These are phyloP conservation scores for Lecanoromycetidae sp. DNA, from an alignment of 2,329 filamentous ascomycete species.

Conservation along the genomic window DNA sequence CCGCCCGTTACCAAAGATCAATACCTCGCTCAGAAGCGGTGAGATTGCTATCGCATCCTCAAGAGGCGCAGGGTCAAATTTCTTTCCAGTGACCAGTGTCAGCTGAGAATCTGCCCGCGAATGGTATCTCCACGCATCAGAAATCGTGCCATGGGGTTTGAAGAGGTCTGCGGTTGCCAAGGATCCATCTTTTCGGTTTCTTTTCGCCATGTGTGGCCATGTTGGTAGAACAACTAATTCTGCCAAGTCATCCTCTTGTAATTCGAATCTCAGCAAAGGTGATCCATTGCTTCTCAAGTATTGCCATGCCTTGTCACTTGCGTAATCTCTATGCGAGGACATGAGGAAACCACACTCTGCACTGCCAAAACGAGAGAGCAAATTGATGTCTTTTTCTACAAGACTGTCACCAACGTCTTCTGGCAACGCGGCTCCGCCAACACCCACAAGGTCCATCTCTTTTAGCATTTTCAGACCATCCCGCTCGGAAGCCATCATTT, in stretches of 20 bases:
- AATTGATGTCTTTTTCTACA: conserved; percentile 39
- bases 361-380: conserved; percentile 53
- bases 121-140: conserved; percentile 50
- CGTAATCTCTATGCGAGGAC: conserved; percentile 48
- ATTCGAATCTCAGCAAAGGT: conserved; percentile 35
- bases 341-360: conserved; percentile 55
- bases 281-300: conserved; percentile 39
- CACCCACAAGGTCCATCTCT: conserved; percentile 49
- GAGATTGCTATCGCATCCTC: conserved; percentile 43
- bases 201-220: conserved; percentile 50
- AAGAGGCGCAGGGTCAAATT: conserved; percentile 52
- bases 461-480: conserved; percentile 34
- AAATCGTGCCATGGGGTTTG: conserved; percentile 39
- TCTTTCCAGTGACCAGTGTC: conserved; percentile 53
- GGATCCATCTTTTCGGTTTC: conserved; percentile 46
- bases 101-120: conserved; percentile 51
- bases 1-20: conserved; percentile 50
- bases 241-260: conserved; percentile 31
- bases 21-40: conserved; percentile 38
- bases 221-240: conserved; percentile 44
- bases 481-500: conserved; percentile 38
- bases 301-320: conserved; percentile 46
- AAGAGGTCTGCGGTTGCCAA: conserved; percentile 55
- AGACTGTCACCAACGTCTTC: conserved; percentile 41
- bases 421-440: conserved; percentile 50